These are phyloP conservation scores for Panicum virgatum DNA, from an alignment of 202 grass and related monocot species.

Conservation along the genomic window DNA sequence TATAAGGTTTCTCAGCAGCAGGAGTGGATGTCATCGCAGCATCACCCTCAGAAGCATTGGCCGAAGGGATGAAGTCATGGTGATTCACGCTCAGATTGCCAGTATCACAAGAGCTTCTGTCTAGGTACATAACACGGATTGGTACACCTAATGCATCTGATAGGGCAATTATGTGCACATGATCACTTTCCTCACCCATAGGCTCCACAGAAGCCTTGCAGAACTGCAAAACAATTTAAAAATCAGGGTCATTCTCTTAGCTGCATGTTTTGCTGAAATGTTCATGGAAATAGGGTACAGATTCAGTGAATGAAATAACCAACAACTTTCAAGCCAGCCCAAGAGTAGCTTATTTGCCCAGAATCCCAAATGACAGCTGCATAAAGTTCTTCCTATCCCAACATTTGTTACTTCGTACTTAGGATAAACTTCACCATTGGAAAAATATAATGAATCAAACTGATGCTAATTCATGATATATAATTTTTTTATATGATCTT, in stretches of 20 bases:
- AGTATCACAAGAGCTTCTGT: conserved; percentile 66
- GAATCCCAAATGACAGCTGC: background rate
- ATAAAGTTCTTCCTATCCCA: background rate
- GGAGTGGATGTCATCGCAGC: conserved; percentile 20
- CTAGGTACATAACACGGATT: conserved; percentile 91
- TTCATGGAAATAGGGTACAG: background rate
- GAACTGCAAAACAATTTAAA: conserved; percentile 58
- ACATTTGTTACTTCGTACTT: background rate
- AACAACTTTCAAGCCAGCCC: background rate
- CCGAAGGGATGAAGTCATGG: conserved; percentile 73
- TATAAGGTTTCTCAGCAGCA: conserved; percentile 50
- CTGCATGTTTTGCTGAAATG: conserved; percentile 2
- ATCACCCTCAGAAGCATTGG: conserved; percentile 25
- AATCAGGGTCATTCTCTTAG: conserved; percentile 14
- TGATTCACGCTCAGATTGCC: conserved; percentile 60
- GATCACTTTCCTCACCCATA: conserved; percentile 97
- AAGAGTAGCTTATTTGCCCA: background rate
- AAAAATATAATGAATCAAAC: background rate
- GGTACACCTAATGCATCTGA: conserved; percentile 86
- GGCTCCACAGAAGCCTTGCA: conserved; percentile 87
- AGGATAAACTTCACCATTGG: background rate
- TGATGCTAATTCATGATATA: background rate
- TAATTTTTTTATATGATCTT: background rate
- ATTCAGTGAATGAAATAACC: background rate
- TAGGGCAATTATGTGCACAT: conserved; percentile 90